Percentiles rank a stretch among this genome's conserved stretches.
phyloP scores from a whole-genome alignment of 2,329 filamentous ascomycete species.

The Colletotrichum siamense region DNA sequence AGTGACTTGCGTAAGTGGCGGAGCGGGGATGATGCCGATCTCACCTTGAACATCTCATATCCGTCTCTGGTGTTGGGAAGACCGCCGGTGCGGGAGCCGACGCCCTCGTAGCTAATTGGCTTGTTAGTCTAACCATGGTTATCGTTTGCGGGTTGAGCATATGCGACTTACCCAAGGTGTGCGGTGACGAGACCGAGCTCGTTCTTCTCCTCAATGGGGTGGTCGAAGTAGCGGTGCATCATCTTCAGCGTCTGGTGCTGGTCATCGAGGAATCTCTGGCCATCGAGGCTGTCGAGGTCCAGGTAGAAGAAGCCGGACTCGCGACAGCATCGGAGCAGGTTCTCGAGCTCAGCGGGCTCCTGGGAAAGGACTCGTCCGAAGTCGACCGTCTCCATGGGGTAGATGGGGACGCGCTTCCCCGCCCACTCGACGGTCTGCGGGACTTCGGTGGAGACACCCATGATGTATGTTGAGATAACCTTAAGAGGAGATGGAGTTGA shows the following conservation, averaged over 20 bases:
- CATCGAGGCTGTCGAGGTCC: slow-evolving; percentile 57
- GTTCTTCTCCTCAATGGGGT: slow-evolving; percentile 60
- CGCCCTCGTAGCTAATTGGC: slow-evolving; percentile 48
- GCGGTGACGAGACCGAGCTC: slow-evolving; percentile 59
- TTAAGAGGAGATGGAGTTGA: not conserved
- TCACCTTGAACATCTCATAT: slow-evolving; percentile 57
- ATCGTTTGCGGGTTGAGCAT: too few species aligned
- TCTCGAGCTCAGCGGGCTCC: slow-evolving; percentile 58
- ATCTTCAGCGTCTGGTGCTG: slow-evolving; percentile 56
- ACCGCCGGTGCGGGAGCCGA: slow-evolving; percentile 54
- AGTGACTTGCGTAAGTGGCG: not conserved
- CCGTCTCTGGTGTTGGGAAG: slow-evolving; percentile 53
- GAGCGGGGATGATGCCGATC: slow-evolving; percentile 21
- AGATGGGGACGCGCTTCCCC: slow-evolving; percentile 54
- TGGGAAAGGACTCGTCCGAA: slow-evolving; percentile 58
- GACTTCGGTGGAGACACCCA: slow-evolving; percentile 20
- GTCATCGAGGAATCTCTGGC: slow-evolving; percentile 57
- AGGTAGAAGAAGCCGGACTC: slow-evolving; percentile 62
- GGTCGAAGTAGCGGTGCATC: slow-evolving; percentile 62
- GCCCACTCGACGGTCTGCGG: slow-evolving; percentile 54
- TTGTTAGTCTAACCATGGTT: not conserved
- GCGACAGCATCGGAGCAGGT: slow-evolving; percentile 53
- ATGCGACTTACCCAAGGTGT: slow-evolving; percentile 50
- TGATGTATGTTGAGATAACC: not conserved
- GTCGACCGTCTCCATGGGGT: slow-evolving; percentile 57